A percentile compares a stretch with the other conserved stretches of the same genome.
These are phyloP conservation scores for Agrostemma githago DNA, from an alignment of 148 eudicot genomes.

Conservation along the genomic window DNA sequence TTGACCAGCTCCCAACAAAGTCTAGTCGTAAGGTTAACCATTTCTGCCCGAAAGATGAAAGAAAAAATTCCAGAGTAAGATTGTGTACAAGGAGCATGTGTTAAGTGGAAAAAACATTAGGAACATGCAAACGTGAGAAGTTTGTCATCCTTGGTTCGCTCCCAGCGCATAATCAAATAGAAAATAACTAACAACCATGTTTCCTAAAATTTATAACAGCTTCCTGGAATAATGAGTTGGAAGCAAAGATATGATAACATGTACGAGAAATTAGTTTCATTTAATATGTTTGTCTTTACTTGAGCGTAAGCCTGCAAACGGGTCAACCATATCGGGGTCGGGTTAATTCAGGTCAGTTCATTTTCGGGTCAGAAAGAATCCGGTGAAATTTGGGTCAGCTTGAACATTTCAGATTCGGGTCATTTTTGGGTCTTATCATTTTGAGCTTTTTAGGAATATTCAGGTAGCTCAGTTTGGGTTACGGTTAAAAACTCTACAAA, in stretches of 20 bases:
- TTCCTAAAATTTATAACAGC: neutral
- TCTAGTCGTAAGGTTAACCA: conserved; percentile 77
- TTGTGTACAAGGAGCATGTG: neutral
- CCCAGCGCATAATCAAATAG: neutral
- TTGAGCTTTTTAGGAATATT: too few relatives aligned
- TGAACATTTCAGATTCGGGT: too few relatives aligned
- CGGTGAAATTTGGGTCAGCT: too few relatives aligned
- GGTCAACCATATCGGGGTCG: neutral
- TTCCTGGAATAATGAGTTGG: neutral
- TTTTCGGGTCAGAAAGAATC: too few relatives aligned
- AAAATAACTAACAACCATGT: neutral
- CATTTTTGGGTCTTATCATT: too few relatives aligned
- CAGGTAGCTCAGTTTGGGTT: too few relatives aligned
- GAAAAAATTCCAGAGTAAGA: conserved; percentile 5
- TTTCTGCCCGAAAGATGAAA: conserved; percentile 43
- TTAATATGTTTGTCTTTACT: neutral
- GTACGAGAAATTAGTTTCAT: conserved; percentile 1
- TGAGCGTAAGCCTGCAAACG: neutral
- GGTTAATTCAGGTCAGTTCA: too few relatives aligned
- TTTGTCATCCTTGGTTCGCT: neutral
- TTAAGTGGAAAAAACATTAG: neutral
- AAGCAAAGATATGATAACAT: neutral
- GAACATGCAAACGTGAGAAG: conserved; percentile 7
- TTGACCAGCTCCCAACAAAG: conserved; percentile 94
- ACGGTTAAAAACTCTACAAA: neutral